These are phyloP conservation scores for Entomophthora muscae DNA, from an alignment of 371 early-diverging fungal species.

Conservation along the genomic window DNA sequence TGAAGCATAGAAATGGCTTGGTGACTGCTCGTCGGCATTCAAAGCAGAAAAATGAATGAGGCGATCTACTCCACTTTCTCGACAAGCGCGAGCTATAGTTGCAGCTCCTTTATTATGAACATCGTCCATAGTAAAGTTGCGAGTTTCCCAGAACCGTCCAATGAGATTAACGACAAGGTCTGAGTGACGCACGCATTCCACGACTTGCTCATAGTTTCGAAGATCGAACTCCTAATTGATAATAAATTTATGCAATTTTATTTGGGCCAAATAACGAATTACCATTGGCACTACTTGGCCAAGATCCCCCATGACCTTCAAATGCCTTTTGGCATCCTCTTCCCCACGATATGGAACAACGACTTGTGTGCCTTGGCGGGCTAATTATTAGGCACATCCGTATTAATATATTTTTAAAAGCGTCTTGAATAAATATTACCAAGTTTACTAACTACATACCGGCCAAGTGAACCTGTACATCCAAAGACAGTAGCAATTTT, in stretches of 20 bases:
- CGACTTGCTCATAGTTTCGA: conserved; percentile 63
- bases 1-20: conserved; percentile 57
- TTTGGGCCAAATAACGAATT: conserved; percentile 1
- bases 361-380: conserved; percentile 70
- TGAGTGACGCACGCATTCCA: conserved; percentile 73
- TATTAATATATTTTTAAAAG: background rate
- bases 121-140: conserved; percentile 74
- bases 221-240: conserved; percentile 60
- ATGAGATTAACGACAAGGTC: conserved; percentile 90
- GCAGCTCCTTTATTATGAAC: conserved; percentile 77
- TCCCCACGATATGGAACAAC: conserved; percentile 83
- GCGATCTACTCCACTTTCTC: conserved; percentile 66
- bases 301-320: conserved; percentile 85
- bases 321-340: conserved; percentile 60
- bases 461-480: conserved; percentile 87
- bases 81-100: conserved; percentile 56
- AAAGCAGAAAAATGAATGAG: conserved; percentile 83
- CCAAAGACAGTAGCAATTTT: conserved; percentile 91
- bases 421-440: conserved; percentile 36
- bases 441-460: conserved; percentile 79
- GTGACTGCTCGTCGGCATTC: conserved; percentile 58
- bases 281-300: conserved; percentile 83
- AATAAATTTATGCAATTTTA: conserved; percentile 1
- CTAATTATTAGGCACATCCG: conserved; percentile 12
- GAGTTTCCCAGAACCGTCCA: conserved; percentile 81